A percentile compares a stretch with the other conserved stretches of the same genome.
Evolutionary conservation across 805 yeast genomes (phyloP).

Genomic region (Yamadazyma paraphyllophila): DNA sequence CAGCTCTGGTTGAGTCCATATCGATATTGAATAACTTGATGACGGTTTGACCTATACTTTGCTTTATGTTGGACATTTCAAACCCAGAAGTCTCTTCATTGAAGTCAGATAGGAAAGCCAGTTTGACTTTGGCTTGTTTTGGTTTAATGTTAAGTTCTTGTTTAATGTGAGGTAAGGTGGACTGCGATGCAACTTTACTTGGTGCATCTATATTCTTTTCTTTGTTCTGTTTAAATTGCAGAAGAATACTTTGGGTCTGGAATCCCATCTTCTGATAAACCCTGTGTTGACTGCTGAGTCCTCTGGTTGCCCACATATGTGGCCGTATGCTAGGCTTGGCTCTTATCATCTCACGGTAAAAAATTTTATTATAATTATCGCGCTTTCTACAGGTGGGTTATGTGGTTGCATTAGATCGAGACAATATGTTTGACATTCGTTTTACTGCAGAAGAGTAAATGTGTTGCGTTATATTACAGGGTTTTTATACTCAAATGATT

Average conservation of each 20-base stretch:
- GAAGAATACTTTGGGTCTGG: constrained; percentile 11
- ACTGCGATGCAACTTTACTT: constrained; percentile 35
- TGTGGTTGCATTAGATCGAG: neutral
- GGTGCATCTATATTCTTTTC: constrained; percentile 24
- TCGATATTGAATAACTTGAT: constrained; percentile 67
- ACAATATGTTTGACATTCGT: neutral
- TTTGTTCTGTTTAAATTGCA: constrained; percentile 3
- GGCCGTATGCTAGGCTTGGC: neutral
- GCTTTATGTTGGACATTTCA: constrained; percentile 35
- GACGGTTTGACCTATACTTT: constrained; percentile 60
- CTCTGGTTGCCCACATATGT: constrained; percentile 2
- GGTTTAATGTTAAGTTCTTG: constrained; percentile 35
- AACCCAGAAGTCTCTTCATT: constrained; percentile 36
- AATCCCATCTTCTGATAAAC: constrained; percentile 4
- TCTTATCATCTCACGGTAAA: constrained; percentile 4
- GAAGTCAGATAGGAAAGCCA: constrained; percentile 40
- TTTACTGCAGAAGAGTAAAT: no score
- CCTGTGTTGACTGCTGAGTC: constrained; percentile 1
- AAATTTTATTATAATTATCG: constrained; percentile 6
- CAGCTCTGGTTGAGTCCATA: constrained; percentile 90
- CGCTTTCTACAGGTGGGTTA: constrained; percentile 3
- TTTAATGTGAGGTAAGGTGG: constrained; percentile 36
- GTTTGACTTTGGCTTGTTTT: constrained; percentile 33
- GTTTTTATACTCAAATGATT: neutral
- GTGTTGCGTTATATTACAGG: neutral